Evolutionary conservation across 176 grass and related monocot genomes (phyloP).

Genomic region (Lolium rigidum): DNA sequence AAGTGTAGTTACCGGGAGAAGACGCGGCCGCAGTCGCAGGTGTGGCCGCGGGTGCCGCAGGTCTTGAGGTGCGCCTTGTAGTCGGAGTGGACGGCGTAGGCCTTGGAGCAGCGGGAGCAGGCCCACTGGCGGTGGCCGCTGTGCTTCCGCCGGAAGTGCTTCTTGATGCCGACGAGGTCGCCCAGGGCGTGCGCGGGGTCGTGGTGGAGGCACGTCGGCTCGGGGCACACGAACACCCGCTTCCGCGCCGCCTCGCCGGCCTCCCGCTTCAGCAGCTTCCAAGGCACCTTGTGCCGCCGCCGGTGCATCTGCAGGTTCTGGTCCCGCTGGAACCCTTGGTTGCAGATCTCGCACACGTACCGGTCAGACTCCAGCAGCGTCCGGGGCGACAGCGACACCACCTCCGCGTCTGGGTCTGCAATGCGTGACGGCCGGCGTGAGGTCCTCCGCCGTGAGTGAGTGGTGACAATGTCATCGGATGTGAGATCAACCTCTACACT

Average conservation of each 20-base stretch:
- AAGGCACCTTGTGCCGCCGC: constrained; percentile 97
- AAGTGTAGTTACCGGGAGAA: constrained; percentile 69
- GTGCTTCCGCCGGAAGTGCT: constrained; percentile 99
- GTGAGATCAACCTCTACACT: constrained; percentile 17
- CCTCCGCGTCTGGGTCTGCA: constrained; percentile 90
- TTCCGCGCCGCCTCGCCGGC: constrained; percentile 72
- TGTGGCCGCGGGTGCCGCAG: constrained; percentile 94
- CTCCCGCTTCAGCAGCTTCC: constrained; percentile 96
- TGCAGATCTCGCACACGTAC: constrained; percentile 98
- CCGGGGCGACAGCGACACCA: constrained; percentile 84
- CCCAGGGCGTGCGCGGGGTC: constrained; percentile 90
- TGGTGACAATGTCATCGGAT: constrained; percentile 38
- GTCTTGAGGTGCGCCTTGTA: constrained; percentile 99
- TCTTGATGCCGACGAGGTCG: constrained; percentile 99
- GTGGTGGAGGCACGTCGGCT: constrained; percentile 95
- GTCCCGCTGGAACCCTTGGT: constrained; percentile 97
- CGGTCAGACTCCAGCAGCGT: constrained; percentile 93
- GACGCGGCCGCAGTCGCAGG: constrained; percentile 97
- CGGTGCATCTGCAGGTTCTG: constrained; percentile 99
- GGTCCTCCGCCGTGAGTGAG: too few species aligned
- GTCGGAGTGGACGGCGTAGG: constrained; percentile 98
- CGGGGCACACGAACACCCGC: constrained; percentile 97
- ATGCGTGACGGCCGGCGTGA: neutral
- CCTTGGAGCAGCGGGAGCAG: constrained; percentile 88
- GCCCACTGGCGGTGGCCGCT: constrained; percentile 95